These are phyloP conservation scores for Ilyonectria robusta DNA, from an alignment of 2,329 filamentous ascomycete genomes.

Conservation along the genomic window DNA sequence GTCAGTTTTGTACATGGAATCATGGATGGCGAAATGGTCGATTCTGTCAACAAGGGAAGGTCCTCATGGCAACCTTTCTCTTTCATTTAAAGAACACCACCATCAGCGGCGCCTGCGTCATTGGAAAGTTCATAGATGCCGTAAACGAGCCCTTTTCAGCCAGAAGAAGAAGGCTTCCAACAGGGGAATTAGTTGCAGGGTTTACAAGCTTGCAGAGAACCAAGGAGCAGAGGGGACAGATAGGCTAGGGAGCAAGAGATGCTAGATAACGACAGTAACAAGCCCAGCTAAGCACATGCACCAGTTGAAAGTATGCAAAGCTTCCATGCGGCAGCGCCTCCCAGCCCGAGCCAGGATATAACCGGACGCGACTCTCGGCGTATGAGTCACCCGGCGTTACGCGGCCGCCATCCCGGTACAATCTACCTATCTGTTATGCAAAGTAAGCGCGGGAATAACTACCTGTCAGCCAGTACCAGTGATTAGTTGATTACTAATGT, in stretches of 20 bases:
- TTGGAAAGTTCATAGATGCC: not conserved
- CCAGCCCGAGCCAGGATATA: not conserved
- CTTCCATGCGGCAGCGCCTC: no score
- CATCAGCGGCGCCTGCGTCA: not conserved
- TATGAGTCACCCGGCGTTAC: slow-evolving; percentile 10
- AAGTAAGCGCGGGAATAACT: slow-evolving; percentile 6
- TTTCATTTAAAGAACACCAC: not conserved
- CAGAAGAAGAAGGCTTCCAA: no score
- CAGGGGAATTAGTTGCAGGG: no score
- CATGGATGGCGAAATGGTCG: not conserved
- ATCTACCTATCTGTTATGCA: slow-evolving; percentile 12
- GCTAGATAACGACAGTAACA: no score
- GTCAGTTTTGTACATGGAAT: not conserved
- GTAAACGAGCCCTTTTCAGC: not conserved
- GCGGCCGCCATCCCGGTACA: slow-evolving; percentile 7
- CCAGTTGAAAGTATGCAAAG: no score
- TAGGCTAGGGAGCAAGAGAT: no score
- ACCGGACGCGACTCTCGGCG: not conserved
- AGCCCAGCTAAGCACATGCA: no score
- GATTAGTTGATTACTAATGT: slow-evolving; percentile 3
- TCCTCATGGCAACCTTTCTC: not conserved
- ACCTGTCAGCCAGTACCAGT: not conserved
- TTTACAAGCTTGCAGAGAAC: no score
- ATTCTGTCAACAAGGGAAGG: not conserved
- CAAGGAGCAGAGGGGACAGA: no score